Evolutionary conservation across 2,329 filamentous ascomycete genomes (phyloP).

Genomic region (Berkeleyomyces rouxiae): DNA sequence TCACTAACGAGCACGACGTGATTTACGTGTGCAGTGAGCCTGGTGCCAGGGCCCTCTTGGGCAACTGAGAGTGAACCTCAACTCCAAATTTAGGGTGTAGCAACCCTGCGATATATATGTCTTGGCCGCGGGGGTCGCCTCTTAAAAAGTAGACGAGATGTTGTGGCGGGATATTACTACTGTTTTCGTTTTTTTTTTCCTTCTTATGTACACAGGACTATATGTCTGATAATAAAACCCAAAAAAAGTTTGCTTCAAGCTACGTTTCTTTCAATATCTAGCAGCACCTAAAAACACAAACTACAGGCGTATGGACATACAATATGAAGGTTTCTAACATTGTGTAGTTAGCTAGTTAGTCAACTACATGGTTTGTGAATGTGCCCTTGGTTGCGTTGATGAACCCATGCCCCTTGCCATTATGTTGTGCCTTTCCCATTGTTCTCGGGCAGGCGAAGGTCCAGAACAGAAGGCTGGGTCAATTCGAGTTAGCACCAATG

Average conservation of each 20-base stretch:
- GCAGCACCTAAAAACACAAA: too few relatives aligned
- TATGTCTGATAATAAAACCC: neutral
- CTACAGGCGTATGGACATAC: too few relatives aligned
- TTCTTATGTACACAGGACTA: neutral
- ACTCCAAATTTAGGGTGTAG: neutral
- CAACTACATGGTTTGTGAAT: too few relatives aligned
- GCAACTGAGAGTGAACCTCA: neutral
- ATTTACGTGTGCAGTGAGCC: slow-evolving; percentile 92
- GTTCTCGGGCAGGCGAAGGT: neutral
- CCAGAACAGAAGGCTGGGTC: neutral
- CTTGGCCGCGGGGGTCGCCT: neutral
- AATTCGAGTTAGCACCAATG: neutral
- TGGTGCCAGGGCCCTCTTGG: slow-evolving; percentile 53
- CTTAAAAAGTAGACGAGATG: neutral
- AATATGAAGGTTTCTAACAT: too few relatives aligned
- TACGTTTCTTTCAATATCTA: too few relatives aligned
- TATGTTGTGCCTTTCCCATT: neutral
- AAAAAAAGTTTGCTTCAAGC: neutral
- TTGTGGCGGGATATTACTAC: neutral
- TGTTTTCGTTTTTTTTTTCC: slow-evolving; percentile 9
- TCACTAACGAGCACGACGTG: slow-evolving; percentile 79
- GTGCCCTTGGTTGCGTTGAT: neutral
- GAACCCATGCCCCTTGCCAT: neutral
- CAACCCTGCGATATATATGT: neutral
- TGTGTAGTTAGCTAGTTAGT: too few relatives aligned